Evolutionary conservation across 768 basidiomycete genomes (phyloP), one percentile per base, ranked within the genome.

Genomic region (Lactarius vividus): DNA sequence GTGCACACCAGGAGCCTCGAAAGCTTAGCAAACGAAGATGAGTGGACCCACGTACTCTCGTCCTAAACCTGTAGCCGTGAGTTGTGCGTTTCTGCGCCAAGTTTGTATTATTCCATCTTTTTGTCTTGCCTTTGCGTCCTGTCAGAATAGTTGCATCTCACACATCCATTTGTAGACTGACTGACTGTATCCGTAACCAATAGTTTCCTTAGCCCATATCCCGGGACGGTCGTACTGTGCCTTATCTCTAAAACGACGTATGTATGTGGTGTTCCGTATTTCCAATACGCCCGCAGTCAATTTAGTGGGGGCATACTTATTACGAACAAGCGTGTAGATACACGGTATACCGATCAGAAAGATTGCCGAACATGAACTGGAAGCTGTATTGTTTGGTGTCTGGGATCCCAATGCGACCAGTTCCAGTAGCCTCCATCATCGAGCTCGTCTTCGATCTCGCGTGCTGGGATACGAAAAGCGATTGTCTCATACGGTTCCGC

Each of bases 401-500:
- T n/a, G 92, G 87, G 75, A n/a, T 98, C 97, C 97, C 96, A 98
- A 73, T 98, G 92, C 46, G 96, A 96, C 97, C 97, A 99, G 72
- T 92, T 93, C 91, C 91, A 94, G 70, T 88, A 92, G 18, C 89
- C 88, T 33, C 89, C 91, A 71, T 96, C 94, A 66, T 94, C 89
- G 55, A 91, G 85, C 73, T 94, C 94, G 72, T 96, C 94, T 77
- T 98, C 96, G 67, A 99, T 96, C 77, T 98, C 96, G 59, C 93
- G 87, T 29, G 97, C 92, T 55, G 96, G 97, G 73, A 99, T 94
- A 20, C 96, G 92, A 82, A 98, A 98, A n/a, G 95, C 94, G 71
- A 99, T 94, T 4, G 96, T 98, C 78, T 99, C 97, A 74, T 98
- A 99, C 6, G 96, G 96, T 72, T 98, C 97, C n/a, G 97, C 95